These are phyloP conservation scores for Tuber indicum DNA, from an alignment of 495 filamentous ascomycete genomes.

Conservation along the genomic window DNA sequence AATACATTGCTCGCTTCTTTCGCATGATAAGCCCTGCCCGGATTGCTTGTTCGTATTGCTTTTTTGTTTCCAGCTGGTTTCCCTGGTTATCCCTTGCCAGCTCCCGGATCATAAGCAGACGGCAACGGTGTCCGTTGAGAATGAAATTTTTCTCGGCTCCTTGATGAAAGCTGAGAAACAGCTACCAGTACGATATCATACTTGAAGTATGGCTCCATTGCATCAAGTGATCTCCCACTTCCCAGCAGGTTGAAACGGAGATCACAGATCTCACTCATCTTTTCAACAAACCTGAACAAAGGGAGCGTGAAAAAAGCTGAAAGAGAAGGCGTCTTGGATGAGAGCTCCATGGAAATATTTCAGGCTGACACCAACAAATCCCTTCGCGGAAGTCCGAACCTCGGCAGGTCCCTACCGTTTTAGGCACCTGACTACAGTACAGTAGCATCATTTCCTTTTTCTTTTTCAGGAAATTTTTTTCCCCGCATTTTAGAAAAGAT, in stretches of 20 bases:
- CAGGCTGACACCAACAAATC: background rate
- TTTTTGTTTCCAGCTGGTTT: background rate
- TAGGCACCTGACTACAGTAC: background rate
- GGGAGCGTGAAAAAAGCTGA: background rate
- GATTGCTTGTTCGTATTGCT: background rate
- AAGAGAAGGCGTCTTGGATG: background rate
- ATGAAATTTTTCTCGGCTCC: background rate
- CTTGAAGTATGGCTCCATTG: background rate
- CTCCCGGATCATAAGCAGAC: background rate
- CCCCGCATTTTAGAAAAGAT: background rate
- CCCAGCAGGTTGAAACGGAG: background rate
- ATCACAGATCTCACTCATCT: background rate
- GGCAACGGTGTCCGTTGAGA: background rate
- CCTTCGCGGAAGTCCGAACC: constrained; percentile 1
- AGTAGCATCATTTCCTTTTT: background rate
- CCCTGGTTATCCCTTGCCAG: background rate
- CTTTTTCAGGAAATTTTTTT: background rate
- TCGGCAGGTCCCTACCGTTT: background rate
- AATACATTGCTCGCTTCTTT: background rate
- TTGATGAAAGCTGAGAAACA: background rate
- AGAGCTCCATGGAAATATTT: background rate
- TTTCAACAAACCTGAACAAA: background rate
- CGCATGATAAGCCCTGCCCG: background rate
- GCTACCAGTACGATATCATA: background rate
- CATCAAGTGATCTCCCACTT: constrained; percentile 31